Evolutionary conservation across 1,284 basidiomycete genomes (phyloP), one percentile per base, ranked within the genome.

Genomic region (Rhodotorula sp.): DNA sequence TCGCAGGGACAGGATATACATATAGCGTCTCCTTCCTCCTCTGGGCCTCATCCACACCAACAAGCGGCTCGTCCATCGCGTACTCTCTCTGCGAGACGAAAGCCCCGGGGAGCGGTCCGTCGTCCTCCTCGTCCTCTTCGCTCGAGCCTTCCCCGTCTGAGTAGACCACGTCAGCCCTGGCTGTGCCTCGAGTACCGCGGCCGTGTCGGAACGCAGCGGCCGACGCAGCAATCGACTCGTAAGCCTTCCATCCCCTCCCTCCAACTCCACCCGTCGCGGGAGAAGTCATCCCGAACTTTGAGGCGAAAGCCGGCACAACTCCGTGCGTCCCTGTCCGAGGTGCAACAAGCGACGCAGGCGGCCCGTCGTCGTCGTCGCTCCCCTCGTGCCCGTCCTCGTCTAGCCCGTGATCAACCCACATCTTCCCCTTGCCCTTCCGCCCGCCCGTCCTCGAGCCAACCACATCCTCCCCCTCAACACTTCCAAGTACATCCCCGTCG

Each of bases 241-340:
- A 65, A 15, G 64, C 64, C 34, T 59, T 61, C 72, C 72, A 74
- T 1, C 70, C 70, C 48, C 62, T 32, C 10, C 56, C 54, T 27
- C 49, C 19, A 13, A 39, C 29, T 13, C 44, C 29, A 20, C 24
- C 29, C 11, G 20, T 8, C 36, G 13, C 52, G 9, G 13, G 24
- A 24, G 30, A 32, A 19, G 48, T 32, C 4, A 55, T 20, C 9
- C 59, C 59, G 9, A 67, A n/a, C 6, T 61, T 39, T 11, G 59
- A 48, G 3, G 66, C 59, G 36, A 69, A 66, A 2, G 64, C 68
- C 8, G 68, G 68, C 13, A 69, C 19, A 1, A 34, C 59, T 1
- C 9, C 39, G 7, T 15, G 39, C 19, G 39, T 8, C 2, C 9
- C 13, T 15, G 39, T 44, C 39, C 39, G 39, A 44, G 39, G 39